phyloP scores from a whole-genome alignment of 352 stramenopile genomes.

The Globisporangium cylindrosporum region DNA sequence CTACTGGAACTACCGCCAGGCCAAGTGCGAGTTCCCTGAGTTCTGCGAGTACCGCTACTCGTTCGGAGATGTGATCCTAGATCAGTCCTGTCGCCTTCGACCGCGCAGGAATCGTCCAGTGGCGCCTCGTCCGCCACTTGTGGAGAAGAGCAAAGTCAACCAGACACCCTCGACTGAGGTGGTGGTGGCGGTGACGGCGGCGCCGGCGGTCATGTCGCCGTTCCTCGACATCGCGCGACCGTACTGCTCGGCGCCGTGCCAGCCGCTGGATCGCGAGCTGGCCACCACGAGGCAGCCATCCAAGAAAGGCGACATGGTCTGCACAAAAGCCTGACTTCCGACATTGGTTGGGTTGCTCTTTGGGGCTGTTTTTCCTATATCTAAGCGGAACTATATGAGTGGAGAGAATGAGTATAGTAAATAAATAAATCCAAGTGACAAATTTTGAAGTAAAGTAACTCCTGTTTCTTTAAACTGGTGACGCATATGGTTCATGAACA shows the following conservation, averaged over 20 bases:
- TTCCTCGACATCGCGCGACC: conserved; percentile 24
- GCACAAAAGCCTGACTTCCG: conserved; percentile 1
- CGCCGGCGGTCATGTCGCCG: neutral
- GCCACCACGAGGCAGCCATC: neutral
- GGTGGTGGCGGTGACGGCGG: neutral
- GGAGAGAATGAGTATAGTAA: neutral
- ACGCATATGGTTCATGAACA: neutral
- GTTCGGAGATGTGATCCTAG: conserved; percentile 77
- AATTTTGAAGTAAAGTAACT: conserved; percentile 8
- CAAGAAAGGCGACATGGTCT: conserved; percentile 1
- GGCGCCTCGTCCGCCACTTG: conserved; percentile 7
- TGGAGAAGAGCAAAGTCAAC: neutral
- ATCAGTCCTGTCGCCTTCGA: conserved; percentile 75
- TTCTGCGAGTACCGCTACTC: conserved; percentile 84
- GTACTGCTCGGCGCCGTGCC: conserved; percentile 46
- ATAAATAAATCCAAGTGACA: neutral
- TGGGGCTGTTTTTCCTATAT: neutral
- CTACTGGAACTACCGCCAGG: conserved; percentile 83
- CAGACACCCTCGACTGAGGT: neutral
- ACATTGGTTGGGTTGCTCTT: neutral
- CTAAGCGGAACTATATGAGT: conserved; percentile 2
- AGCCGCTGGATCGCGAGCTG: neutral
- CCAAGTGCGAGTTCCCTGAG: conserved; percentile 64
- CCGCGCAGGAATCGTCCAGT: conserved; percentile 30
- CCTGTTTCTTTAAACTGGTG: neutral